Evolutionary conservation across 139 green algal species (phyloP), one percentile per base, ranked within the genome.

Genomic region (Pedinophyceae sp.): DNA sequence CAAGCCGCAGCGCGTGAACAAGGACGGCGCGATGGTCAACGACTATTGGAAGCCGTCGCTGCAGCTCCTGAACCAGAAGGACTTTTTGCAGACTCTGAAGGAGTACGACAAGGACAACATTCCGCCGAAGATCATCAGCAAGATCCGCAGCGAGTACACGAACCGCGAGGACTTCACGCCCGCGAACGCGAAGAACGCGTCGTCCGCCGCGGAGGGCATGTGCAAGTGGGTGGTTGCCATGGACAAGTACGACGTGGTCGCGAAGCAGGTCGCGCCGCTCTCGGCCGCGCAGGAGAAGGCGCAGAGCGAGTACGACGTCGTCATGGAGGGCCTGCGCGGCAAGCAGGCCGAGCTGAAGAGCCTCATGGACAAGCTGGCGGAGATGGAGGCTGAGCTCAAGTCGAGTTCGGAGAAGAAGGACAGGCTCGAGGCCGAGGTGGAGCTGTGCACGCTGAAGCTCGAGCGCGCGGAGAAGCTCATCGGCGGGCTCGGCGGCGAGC

Each of bases 221-320:
- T 87, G 77, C 64, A 82, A 79, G 62, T 88, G 77, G 79, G 75
- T 83, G 24, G 70, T 81, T 52, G 79, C 79, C 47, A 88, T 88
- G 79, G 68, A 58, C 48, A 76, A 59, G n/a, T 88, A 88, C 50
- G 76, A 88, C 57, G 75, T 79, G 66, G 77, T 87, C 6, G 30
- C 30, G 27, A 77, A 83, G 52, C 65, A 78, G 34, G 79, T 87
- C 52, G 79, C 75, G 3, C 79, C 79, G 23, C 86, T 86, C 57
- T 78, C 81, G 58, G 77, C 77, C 24, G 75, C 78, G 43, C 71
- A 86, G 26, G 69, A 64, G 18, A 73, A 81, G 39, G 77, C 79
- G 10, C 75, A 88, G 65, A 75, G 40, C 3, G 38, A 59, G 26
- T 84, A 82, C 55, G 62, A 77, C 49, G 70, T 72, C 57, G 79